These are phyloP conservation scores for Aspergillus fijiensis DNA, from an alignment of 2,329 filamentous ascomycete genomes.

Conservation along the genomic window DNA sequence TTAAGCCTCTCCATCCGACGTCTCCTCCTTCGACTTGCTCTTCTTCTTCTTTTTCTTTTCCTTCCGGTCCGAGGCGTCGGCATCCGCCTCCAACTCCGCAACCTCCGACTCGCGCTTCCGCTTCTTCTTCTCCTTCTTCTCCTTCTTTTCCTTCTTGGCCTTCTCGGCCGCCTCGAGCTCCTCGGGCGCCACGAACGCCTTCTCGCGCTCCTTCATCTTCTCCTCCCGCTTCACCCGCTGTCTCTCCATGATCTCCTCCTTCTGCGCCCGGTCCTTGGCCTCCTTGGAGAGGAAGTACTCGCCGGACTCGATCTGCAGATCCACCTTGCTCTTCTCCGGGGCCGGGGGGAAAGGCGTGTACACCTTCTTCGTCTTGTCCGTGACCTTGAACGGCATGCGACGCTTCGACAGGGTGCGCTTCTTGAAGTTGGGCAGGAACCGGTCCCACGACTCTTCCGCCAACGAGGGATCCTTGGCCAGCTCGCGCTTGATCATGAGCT, in stretches of 20 bases:
- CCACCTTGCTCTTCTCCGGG: constrained; percentile 98
- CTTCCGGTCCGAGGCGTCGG: constrained; percentile 53
- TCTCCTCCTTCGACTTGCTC: constrained; percentile 36
- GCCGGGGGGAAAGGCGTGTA: constrained; percentile 98
- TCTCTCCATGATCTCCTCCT: constrained; percentile 77
- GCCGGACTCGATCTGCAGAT: constrained; percentile 94
- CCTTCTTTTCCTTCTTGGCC: constrained; percentile 48
- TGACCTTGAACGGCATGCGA: constrained; percentile 77
- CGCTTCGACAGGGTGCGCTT: constrained; percentile 85
- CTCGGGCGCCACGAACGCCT: constrained; percentile 83
- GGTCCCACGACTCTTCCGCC: constrained; percentile 87
- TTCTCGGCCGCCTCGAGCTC: constrained; percentile 61
- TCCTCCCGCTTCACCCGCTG: constrained; percentile 86
- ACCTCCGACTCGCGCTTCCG: constrained; percentile 39
- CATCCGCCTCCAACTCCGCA: constrained; percentile 35
- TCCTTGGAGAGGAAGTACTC: constrained; percentile 95
- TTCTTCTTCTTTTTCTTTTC: constrained; percentile 58
- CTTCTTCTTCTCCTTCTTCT: constrained; percentile 48
- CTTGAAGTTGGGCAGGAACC: constrained; percentile 97
- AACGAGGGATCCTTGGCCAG: constrained; percentile 85
- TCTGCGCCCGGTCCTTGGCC: constrained; percentile 79
- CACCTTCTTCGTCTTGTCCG: constrained; percentile 87
- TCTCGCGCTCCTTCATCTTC: constrained; percentile 79
- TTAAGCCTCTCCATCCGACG: constrained; percentile 28
- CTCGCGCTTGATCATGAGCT: constrained; percentile 91